A percentile compares a stretch with the other conserved stretches of the same genome.
phyloP scores from a whole-genome alignment of 2,329 filamentous ascomycete genomes.

The Pseudocercospora cruenta region DNA sequence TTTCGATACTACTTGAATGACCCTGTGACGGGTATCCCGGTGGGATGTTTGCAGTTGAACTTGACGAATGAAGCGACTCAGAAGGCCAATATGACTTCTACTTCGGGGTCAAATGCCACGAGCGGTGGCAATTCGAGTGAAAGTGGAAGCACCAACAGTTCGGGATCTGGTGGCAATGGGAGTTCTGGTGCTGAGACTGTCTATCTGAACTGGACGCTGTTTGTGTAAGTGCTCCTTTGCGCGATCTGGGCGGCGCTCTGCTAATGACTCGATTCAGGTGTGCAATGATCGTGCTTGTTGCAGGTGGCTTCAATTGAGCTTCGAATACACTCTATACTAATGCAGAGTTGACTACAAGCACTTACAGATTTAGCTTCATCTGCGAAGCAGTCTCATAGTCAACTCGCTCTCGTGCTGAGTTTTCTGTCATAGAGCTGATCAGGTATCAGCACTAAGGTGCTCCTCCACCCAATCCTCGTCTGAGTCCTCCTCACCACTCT shows the following conservation, averaged over 20 bases:
- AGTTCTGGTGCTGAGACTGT: neutral
- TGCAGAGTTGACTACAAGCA: too few species aligned
- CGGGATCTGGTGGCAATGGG: neutral
- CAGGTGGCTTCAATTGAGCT: neutral
- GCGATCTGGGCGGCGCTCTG: neutral
- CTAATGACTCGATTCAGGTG: neutral
- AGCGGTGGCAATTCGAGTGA: neutral
- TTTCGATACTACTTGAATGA: neutral
- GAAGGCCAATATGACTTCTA: neutral
- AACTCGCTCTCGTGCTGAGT: too few species aligned
- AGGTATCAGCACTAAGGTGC: constrained; percentile 45
- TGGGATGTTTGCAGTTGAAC: neutral
- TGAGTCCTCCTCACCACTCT: neutral
- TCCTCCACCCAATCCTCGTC: neutral
- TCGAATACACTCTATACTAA: too few species aligned
- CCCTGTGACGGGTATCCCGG: neutral
- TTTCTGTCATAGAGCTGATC: neutral
- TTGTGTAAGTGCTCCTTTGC: neutral
- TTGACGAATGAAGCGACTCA: neutral
- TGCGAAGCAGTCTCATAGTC: too few species aligned
- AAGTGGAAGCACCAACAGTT: neutral
- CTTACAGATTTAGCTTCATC: too few species aligned
- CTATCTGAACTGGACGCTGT: neutral
- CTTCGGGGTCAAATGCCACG: neutral
- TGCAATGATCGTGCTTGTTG: neutral